Conservation (phyloP, 2,329 filamentous ascomycete species). For the Scytalidium lignicola region DNA sequence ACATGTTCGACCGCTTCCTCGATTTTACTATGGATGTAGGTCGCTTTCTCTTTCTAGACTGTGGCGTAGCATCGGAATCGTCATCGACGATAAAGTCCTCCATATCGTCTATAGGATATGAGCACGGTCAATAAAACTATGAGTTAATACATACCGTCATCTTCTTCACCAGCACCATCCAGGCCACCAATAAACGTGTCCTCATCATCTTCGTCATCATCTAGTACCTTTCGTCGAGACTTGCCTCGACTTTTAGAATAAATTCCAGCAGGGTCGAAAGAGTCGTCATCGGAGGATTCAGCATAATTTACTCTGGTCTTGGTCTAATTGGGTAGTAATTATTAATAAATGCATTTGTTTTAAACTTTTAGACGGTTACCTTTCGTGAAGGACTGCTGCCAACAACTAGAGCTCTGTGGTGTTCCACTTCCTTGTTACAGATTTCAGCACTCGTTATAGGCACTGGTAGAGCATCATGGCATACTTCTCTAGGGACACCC, state of each 20-base stretch:
- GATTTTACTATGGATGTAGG: slow-evolving; percentile 43
- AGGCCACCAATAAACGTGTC: slow-evolving; percentile 60
- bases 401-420: slow-evolving; percentile 33
- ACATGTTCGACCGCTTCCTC: slow-evolving; percentile 58
- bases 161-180: slow-evolving; percentile 52
- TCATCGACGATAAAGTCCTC: slow-evolving; percentile 81
- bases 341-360: too few relatives aligned
- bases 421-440: slow-evolving; percentile 35
- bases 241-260: slow-evolving; percentile 30
- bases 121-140: slow-evolving; percentile 5
- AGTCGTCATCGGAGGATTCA: slow-evolving; percentile 76
- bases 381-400: slow-evolving; percentile 75
- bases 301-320: slow-evolving; percentile 73
- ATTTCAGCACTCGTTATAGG: slow-evolving; percentile 38
- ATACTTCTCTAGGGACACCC: slow-evolving; percentile 38
- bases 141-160: slow-evolving; percentile 42
- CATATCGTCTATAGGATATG: slow-evolving; percentile 53
- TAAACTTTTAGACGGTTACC: slow-evolving; percentile 43
- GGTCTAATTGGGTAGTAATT: slow-evolving; percentile 31
- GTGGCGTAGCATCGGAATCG: slow-evolving; percentile 66
- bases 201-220: slow-evolving; percentile 64
- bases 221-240: slow-evolving; percentile 57
- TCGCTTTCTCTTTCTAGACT: slow-evolving; percentile 66
- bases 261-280: slow-evolving; percentile 34
- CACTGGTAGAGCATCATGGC: slow-evolving; percentile 44